Conservation (phyloP, 371 early-diverging fungal genomes). For the Circinella umbellata region DNA sequence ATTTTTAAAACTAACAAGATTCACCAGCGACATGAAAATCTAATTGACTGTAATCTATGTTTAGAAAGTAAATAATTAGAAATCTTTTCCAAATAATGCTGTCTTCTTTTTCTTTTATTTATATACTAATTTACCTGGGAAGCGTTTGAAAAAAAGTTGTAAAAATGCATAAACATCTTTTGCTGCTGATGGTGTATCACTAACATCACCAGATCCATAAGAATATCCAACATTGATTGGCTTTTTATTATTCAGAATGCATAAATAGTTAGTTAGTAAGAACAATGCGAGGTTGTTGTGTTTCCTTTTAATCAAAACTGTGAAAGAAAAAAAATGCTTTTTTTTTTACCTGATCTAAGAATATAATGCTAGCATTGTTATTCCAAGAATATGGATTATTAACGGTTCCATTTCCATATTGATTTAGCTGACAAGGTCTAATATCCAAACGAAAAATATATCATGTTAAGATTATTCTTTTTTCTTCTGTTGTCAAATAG, state of each 20-base stretch:
- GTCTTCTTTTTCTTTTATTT: too few relatives aligned
- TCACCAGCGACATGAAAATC: conserved; percentile 67
- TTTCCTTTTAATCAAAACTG: background rate
- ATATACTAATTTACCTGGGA: conserved; percentile 32
- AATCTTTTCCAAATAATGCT: too few relatives aligned
- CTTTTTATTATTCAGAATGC: conserved; percentile 17
- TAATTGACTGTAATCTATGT: conserved; percentile 49
- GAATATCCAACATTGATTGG: conserved; percentile 81
- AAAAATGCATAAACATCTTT: conserved; percentile 81
- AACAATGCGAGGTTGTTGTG: background rate
- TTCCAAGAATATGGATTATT: conserved; percentile 73
- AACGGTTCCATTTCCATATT: conserved; percentile 58
- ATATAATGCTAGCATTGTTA: conserved; percentile 75
- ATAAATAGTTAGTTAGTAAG: too few relatives aligned
- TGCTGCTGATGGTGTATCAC: conserved; percentile 65
- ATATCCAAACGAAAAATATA: too few relatives aligned
- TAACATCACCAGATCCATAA: conserved; percentile 59
- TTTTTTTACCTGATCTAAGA: conserved; percentile 70
- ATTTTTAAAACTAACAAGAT: conserved; percentile 39
- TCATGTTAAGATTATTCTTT: too few relatives aligned
- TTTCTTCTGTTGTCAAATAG: too few relatives aligned
- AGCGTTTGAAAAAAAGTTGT: conserved; percentile 65
- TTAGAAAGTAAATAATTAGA: too few relatives aligned
- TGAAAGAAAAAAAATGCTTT: background rate
- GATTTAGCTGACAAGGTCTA: conserved; percentile 72